Evolutionary conservation across 2,329 filamentous ascomycete genomes (phyloP), one percentile per base, ranked within the genome.

Genomic region (Sphaerulina vaccinii): DNA sequence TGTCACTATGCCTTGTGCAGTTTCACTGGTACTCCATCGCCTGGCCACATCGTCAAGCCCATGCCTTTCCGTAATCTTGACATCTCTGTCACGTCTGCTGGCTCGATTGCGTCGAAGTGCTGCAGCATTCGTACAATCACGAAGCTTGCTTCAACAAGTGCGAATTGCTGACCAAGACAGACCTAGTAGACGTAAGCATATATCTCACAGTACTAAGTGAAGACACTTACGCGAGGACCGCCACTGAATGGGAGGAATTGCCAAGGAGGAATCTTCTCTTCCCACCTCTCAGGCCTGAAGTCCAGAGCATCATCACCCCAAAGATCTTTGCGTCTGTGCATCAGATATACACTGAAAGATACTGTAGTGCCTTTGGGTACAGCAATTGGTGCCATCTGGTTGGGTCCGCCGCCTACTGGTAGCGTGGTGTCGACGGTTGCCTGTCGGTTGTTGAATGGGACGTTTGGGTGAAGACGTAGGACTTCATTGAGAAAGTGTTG

Each of bases 111-210:
- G 7, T 85, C 81, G 65, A 86, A 93, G 21, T 78, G 75, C 74
- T 92, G 88, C 64, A 90, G 80, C 59, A 92, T 64, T 42, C 87
- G 75, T 22, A 85, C 83, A 52, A 90, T 76, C 10, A 86, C 83
- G 66, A 91, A 91, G 21, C 74, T 74, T 75, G 87, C 87, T 75
- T 91, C 86, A 0, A 86, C 88, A 39, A 91, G 71, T 11, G 88
- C 88, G 67, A 90, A 91, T 69, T 91, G 86, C 75, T 91, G 63
- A 3, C 63, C 64, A 21, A 69, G 43, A 56, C 62, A 71, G 8
- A 13, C 27, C 27, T 32, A n/a, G n/a, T n/a, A n/a, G n/a, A n/a
- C n/a, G n/a, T n/a, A n/a, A n/a, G n/a, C n/a, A n/a, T n/a, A n/a
- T n/a, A n/a, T n/a, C n/a, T n/a, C n/a, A n/a, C n/a, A n/a, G n/a